These are phyloP conservation scores for Apiospora kogelbergensis DNA, from an alignment of 2,329 filamentous ascomycete species.

Conservation along the genomic window DNA sequence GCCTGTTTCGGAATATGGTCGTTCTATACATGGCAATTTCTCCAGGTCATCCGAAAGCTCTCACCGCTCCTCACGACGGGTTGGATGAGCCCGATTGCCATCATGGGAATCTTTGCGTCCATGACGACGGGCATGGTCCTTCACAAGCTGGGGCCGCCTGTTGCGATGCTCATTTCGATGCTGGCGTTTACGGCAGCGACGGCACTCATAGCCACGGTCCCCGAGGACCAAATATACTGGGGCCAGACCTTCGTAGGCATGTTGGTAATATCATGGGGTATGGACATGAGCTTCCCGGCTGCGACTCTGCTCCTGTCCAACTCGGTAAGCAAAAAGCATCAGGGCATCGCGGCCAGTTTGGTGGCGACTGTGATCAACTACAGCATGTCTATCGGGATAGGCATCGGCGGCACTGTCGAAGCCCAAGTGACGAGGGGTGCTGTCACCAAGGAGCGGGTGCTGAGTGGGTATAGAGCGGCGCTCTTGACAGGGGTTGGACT, in stretches of 20 bases:
- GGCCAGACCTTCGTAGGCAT: constrained; percentile 58
- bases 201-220: constrained; percentile 45
- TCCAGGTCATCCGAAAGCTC: constrained; percentile 30
- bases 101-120: constrained; percentile 27
- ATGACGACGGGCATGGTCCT: constrained; percentile 28
- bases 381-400: constrained; percentile 64
- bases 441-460: constrained; percentile 13
- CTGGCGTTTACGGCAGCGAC: constrained; percentile 43
- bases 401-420: constrained; percentile 66
- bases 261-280: constrained; percentile 60
- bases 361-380: constrained; percentile 64
- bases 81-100: constrained; percentile 25
- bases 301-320: constrained; percentile 61
- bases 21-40: constrained; percentile 41
- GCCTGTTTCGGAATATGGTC: constrained; percentile 40
- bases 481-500: constrained; percentile 24
- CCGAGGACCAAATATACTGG: constrained; percentile 63
- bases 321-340: constrained; percentile 41
- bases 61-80: constrained; percentile 34
- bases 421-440: constrained; percentile 30
- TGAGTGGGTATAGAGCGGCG: constrained; percentile 24
- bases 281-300: constrained; percentile 68
- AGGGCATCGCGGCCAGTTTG: constrained; percentile 22
- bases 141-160: constrained; percentile 26
- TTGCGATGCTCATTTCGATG: constrained; percentile 45